Conservation (phyloP, 75 land plant species). For the Selaginella moellendorffii region DNA sequence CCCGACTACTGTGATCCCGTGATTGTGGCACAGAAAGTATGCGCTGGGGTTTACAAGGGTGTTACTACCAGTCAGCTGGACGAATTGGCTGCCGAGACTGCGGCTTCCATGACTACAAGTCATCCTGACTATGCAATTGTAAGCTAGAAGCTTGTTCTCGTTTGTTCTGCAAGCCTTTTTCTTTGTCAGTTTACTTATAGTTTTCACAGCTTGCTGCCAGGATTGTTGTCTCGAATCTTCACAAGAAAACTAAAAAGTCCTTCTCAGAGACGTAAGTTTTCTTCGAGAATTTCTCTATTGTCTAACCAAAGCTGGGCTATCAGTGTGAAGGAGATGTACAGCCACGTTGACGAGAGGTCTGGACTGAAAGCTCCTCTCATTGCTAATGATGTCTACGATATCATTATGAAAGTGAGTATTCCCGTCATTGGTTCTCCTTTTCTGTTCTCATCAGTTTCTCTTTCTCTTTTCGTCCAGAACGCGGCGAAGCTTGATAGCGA, state of each 20-base stretch:
- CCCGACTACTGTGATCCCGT: conserved; percentile 67
- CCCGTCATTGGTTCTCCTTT: not conserved
- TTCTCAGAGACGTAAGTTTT: conserved; percentile 30
- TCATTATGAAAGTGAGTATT: not conserved
- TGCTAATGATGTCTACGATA: not conserved
- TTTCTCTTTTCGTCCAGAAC: not conserved
- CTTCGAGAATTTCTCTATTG: too few species aligned
- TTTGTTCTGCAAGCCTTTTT: not conserved
- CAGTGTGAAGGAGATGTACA: not conserved
- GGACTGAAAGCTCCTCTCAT: conserved; percentile 2
- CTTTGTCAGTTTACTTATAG: not conserved
- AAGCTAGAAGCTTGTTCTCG: too few species aligned
- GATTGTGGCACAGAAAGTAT: conserved; percentile 64
- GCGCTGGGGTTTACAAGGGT: conserved; percentile 13
- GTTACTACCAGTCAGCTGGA: conserved; percentile 8
- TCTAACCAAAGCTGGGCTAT: too few species aligned
- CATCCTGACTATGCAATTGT: conserved; percentile 18
- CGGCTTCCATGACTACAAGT: conserved; percentile 1
- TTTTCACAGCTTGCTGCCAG: conserved; percentile 26
- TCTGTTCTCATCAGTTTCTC: not conserved
- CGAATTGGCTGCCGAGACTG: conserved; percentile 1
- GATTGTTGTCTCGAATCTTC: conserved; percentile 2
- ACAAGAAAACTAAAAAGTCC: not conserved
- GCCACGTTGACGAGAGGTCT: not conserved
- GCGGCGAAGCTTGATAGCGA: not conserved